These are phyloP conservation scores for Teratosphaeria viscida DNA, from an alignment of 2,329 filamentous ascomycete species.

Conservation along the genomic window DNA sequence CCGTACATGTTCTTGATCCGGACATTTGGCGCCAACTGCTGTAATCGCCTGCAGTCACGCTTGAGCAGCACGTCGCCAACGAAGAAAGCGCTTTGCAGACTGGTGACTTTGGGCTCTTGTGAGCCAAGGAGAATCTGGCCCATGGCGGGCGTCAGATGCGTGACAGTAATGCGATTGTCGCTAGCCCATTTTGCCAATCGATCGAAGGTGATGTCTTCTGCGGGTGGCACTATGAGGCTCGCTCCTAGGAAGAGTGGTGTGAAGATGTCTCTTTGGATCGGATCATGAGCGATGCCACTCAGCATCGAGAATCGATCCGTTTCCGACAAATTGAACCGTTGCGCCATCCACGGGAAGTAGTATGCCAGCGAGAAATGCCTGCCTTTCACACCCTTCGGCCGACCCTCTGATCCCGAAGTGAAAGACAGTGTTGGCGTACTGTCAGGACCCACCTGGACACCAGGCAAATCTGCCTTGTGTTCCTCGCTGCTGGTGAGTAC, in stretches of 20 bases:
- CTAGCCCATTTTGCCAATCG: conserved; percentile 80
- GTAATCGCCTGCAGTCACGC: conserved; percentile 67
- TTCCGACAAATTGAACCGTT: conserved; percentile 63
- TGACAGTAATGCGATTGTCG: conserved; percentile 62
- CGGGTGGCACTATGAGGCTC: conserved; percentile 64
- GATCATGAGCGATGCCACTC: conserved; percentile 68
- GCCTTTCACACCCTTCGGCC: conserved; percentile 77
- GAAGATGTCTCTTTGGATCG: conserved; percentile 65
- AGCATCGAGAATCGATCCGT: conserved; percentile 73
- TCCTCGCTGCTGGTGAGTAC: conserved; percentile 48
- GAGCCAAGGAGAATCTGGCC: conserved; percentile 86
- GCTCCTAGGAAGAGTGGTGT: conserved; percentile 82
- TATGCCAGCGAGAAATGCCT: conserved; percentile 76
- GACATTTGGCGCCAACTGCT: conserved; percentile 62
- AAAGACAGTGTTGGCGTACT: conserved; percentile 61
- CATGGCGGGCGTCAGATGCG: conserved; percentile 92
- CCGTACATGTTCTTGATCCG: conserved; percentile 80
- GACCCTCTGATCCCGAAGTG: conserved; percentile 58
- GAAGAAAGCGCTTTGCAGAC: conserved; percentile 72
- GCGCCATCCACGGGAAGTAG: conserved; percentile 90
- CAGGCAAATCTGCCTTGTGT: conserved; percentile 49
- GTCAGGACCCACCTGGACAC: conserved; percentile 76
- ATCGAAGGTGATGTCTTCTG: conserved; percentile 80
- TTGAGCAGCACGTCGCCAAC: conserved; percentile 86
- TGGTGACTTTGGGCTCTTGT: conserved; percentile 51